Percentiles rank a stretch among this genome's conserved stretches.
phyloP scores from a whole-genome alignment of 768 basidiomycete genomes.

The Termitomyces heimii region DNA sequence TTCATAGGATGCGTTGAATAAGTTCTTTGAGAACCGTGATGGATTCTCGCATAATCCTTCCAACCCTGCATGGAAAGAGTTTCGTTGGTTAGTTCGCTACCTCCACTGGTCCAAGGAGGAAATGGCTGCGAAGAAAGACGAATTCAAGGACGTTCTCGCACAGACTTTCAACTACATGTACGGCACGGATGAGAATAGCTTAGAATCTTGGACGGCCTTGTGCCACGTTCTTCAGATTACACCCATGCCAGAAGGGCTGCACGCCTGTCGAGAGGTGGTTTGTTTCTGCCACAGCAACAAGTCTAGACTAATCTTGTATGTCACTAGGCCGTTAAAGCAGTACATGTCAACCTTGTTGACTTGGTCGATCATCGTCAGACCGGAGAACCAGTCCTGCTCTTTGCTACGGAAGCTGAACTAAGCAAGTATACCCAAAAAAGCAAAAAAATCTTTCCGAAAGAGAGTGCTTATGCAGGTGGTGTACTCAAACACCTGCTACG shows the following conservation, averaged over 20 bases:
- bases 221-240: conserved; percentile 20
- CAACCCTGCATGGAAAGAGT: conserved; percentile 19
- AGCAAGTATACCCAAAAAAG: conserved; percentile 22
- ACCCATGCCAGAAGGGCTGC: conserved; percentile 19
- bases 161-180: conserved; percentile 26
- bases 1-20: not conserved
- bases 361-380: conserved; percentile 20
- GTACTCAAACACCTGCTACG: conserved; percentile 25
- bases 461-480: conserved; percentile 23
- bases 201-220: conserved; percentile 23
- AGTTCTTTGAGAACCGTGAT: conserved; percentile 17
- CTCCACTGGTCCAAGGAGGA: conserved; percentile 12
- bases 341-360: conserved; percentile 35
- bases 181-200: conserved; percentile 23
- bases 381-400: conserved; percentile 10
- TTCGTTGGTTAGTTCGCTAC: conserved; percentile 16
- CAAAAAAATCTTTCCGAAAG: conserved; percentile 26
- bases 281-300: not conserved
- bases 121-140: conserved; percentile 11
- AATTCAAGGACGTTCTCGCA: conserved; percentile 24
- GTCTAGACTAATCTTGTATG: not conserved
- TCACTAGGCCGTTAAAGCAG: conserved; percentile 19
- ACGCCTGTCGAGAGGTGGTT: conserved; percentile 21
- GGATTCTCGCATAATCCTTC: conserved; percentile 17
- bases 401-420: conserved; percentile 20